A percentile compares a stretch with the other conserved stretches of the same genome.
Conservation (phyloP, 2,329 filamentous ascomycete genomes). For the Xylariaceae sp. region DNA sequence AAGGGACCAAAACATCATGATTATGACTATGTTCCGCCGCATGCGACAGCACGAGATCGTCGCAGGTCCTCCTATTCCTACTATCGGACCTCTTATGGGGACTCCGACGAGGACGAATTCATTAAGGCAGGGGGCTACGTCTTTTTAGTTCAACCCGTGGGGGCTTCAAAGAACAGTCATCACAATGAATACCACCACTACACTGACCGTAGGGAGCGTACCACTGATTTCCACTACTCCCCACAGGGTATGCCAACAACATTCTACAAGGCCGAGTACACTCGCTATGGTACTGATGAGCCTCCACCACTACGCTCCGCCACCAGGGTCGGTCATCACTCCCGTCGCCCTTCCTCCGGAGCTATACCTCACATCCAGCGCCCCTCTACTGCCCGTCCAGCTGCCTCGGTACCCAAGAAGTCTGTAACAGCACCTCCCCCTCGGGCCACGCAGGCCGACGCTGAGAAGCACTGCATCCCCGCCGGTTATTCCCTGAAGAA, state of each 20-base stretch:
- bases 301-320: conserved; percentile 34
- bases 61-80: conserved; percentile 50
- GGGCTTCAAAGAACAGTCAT: conserved; percentile 34
- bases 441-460: conserved; percentile 55
- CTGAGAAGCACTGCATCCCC: conserved; percentile 67
- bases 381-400: conserved; percentile 47
- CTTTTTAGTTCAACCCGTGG: conserved; percentile 47
- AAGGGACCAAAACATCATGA: conserved; percentile 36
- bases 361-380: conserved; percentile 40
- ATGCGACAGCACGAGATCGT: conserved; percentile 44
- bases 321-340: conserved; percentile 35
- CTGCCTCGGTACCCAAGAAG: conserved; percentile 38
- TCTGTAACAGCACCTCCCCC: conserved; percentile 27
- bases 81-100: conserved; percentile 56
- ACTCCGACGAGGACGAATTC: conserved; percentile 60
- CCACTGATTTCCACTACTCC: conserved; percentile 55
- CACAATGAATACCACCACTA: conserved; percentile 31
- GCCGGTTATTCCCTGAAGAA: conserved; percentile 92
- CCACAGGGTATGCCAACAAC: conserved; percentile 40
- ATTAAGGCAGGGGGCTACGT: conserved; percentile 48
- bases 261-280: conserved; percentile 37
- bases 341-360: conserved; percentile 44
- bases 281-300: conserved; percentile 35
- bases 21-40: conserved; percentile 25
- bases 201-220: conserved; percentile 47